phyloP scores from a whole-genome alignment of 179 eudicot genomes.

The Silene noctiflora region DNA sequence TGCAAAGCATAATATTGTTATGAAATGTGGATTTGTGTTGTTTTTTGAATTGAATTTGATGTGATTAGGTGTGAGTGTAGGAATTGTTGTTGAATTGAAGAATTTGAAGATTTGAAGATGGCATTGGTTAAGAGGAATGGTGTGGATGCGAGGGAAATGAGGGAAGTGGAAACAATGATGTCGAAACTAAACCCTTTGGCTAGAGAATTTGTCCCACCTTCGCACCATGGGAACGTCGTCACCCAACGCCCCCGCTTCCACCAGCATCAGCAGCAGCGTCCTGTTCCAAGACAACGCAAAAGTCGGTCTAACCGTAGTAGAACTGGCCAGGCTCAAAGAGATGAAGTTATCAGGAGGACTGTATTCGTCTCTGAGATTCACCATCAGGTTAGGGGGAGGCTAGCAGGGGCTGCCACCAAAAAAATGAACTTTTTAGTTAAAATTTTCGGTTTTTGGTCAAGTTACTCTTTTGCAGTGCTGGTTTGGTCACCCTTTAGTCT shows the following conservation, averaged over 20 bases:
- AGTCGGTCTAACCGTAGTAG: conserved; percentile 60
- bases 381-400: conserved; percentile 56
- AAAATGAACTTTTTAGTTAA: no score
- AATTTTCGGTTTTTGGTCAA: no score
- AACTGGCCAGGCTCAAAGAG: conserved; percentile 88
- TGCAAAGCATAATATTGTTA: no score
- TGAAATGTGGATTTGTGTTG: not conserved
- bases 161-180: conserved; percentile 61
- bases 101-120: conserved; percentile 1
- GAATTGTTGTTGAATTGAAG: not conserved
- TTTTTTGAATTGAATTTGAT: not conserved
- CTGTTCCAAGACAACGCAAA: conserved; percentile 45
- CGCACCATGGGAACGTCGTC: not conserved
- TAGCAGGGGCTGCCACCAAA: no score
- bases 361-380: conserved; percentile 97
- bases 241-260: not conserved
- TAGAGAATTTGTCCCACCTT: conserved; percentile 57
- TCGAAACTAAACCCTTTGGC: conserved; percentile 74
- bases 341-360: conserved; percentile 86
- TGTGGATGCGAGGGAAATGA: conserved; percentile 31
- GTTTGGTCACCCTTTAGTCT: no score
- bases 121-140: not conserved
- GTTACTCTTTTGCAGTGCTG: no score
- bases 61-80: not conserved
- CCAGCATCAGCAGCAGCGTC: not conserved